Percentiles rank a stretch among this genome's conserved stretches.
These are phyloP conservation scores for Alternaria panax DNA, from an alignment of 2,329 filamentous ascomycete species.

Conservation along the genomic window DNA sequence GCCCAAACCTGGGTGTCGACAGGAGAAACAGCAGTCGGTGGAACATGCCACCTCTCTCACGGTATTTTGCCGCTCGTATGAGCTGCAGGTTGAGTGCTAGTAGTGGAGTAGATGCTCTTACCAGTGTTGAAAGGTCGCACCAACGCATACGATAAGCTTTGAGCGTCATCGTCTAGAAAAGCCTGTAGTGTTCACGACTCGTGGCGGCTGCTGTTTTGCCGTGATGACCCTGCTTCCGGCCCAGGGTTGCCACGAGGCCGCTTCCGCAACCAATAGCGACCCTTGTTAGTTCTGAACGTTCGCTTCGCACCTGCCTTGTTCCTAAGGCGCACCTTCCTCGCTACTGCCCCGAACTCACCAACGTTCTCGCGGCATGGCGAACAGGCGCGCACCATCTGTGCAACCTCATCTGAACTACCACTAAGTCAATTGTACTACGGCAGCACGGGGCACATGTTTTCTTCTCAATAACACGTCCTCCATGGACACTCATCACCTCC, in stretches of 20 bases:
- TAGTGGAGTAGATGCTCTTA: background rate
- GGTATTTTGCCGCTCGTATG: conserved; percentile 6
- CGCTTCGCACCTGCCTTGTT: conserved; percentile 22
- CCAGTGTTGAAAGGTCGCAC: conserved; percentile 6
- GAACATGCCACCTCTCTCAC: conserved; percentile 1
- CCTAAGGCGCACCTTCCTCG: conserved; percentile 16
- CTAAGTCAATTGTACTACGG: background rate
- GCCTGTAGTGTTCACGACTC: conserved; percentile 13
- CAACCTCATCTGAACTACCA: background rate
- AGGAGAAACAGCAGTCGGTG: background rate
- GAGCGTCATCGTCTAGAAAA: conserved; percentile 19
- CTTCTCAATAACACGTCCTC: conserved; percentile 7
- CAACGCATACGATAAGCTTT: conserved; percentile 12
- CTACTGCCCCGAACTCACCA: background rate
- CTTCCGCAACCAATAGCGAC: conserved; percentile 18
- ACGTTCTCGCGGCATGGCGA: conserved; percentile 4
- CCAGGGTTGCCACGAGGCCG: conserved; percentile 24
- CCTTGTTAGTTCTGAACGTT: conserved; percentile 20
- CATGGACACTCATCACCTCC: background rate
- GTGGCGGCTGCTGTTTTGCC: conserved; percentile 8
- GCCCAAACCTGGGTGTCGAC: background rate
- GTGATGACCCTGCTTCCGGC: conserved; percentile 15
- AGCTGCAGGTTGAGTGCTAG: background rate
- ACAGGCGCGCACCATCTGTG: background rate
- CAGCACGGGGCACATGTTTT: conserved; percentile 7